These are phyloP conservation scores for Samsoniella hepiali DNA, from an alignment of 2,329 filamentous ascomycete genomes.

Conservation along the genomic window DNA sequence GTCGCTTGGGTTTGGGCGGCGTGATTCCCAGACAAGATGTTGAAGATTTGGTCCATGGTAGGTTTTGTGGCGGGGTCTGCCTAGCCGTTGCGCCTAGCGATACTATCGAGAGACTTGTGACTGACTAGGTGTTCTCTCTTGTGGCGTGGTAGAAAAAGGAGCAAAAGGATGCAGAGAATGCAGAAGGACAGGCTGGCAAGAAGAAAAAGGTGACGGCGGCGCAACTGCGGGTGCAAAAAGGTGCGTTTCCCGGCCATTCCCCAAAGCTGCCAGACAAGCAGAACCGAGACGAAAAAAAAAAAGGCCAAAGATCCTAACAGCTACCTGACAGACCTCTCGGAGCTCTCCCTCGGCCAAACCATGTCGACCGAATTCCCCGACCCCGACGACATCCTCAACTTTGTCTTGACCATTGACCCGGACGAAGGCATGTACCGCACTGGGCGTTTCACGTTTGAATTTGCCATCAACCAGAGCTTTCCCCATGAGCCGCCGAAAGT, in stretches of 20 bases:
- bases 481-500: constrained; percentile 98
- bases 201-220: constrained; percentile 99
- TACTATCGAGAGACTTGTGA: not conserved
- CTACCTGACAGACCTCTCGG: constrained; percentile 64
- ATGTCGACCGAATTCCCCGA: constrained; percentile 81
- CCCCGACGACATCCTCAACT: constrained; percentile 82
- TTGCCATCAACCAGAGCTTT: constrained; percentile 91
- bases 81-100: not conserved
- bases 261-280: not conserved
- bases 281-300: not conserved
- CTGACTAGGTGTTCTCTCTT: constrained; percentile 28
- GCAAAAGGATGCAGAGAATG: constrained; percentile 90
- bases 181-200: constrained; percentile 70
- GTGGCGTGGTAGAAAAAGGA: constrained; percentile 74
- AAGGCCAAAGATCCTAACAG: not conserved
- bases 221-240: constrained; percentile 93
- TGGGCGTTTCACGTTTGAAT: constrained; percentile 84
- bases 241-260: constrained; percentile 41
- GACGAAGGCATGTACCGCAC: constrained; percentile 88
- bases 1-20: constrained; percentile 22
- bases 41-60: constrained; percentile 99
- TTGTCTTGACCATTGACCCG: constrained; percentile 75
- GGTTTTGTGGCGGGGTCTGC: constrained; percentile 24
- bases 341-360: constrained; percentile 72
- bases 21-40: constrained; percentile 59